A percentile compares a stretch with the other conserved stretches of the same genome.
phyloP scores from a whole-genome alignment of 768 basidiomycete species.

The Leccinellum rugosiceps region DNA sequence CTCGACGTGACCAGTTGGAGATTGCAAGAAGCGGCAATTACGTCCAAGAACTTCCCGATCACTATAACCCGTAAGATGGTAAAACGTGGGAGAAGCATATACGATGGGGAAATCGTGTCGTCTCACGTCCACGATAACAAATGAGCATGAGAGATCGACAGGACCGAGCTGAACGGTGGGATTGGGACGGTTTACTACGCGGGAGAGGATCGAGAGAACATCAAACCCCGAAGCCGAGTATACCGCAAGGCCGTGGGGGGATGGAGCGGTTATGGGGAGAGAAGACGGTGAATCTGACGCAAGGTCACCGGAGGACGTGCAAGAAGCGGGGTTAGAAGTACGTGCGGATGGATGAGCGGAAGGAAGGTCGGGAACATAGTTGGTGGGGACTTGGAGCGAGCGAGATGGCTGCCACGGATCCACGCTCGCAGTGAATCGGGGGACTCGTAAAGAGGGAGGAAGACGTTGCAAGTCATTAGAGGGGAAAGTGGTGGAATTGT shows the following conservation, averaged over 20 bases:
- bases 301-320: constrained; percentile 1
- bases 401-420: constrained; percentile 3
- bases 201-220: constrained; percentile 73
- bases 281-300: neutral
- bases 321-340: constrained; percentile 7
- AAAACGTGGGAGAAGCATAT: constrained; percentile 87
- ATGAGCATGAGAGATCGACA: constrained; percentile 90
- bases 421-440: neutral
- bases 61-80: constrained; percentile 67
- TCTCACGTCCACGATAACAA: constrained; percentile 83
- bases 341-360: neutral
- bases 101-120: constrained; percentile 84
- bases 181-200: constrained; percentile 70
- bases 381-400: constrained; percentile 1
- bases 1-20: constrained; percentile 57
- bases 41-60: constrained; percentile 78
- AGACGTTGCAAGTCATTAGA: constrained; percentile 1
- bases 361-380: constrained; percentile 6
- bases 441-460: neutral
- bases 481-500: neutral
- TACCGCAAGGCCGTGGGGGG: constrained; percentile 48
- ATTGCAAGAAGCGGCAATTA: constrained; percentile 90
- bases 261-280: constrained; percentile 24
- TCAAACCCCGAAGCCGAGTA: constrained; percentile 95
- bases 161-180: constrained; percentile 82